Evolutionary conservation across 108 stramenopile species (phyloP).

Genomic region (Phaeodactylum tricornutum): DNA sequence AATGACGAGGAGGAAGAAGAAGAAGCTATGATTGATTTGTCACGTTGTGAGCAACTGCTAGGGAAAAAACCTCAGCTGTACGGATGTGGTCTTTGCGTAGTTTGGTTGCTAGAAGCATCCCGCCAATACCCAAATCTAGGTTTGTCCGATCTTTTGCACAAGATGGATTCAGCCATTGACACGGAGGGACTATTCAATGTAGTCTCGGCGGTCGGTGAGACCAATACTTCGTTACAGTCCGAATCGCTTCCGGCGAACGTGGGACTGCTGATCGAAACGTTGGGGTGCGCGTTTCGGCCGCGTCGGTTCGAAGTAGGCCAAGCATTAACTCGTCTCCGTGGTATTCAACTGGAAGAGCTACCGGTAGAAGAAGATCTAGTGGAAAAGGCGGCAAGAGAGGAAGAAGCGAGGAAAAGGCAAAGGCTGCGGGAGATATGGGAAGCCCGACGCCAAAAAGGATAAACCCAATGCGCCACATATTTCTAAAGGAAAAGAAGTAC

Average conservation of each 20-base stretch:
- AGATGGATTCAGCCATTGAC: conserved; percentile 44
- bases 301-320: conserved; percentile 71
- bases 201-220: conserved; percentile 9
- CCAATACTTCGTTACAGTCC: no score
- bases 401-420: conserved; percentile 44
- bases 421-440: conserved; percentile 67
- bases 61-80: conserved; percentile 64
- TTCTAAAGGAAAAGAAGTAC: background rate
- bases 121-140: conserved; percentile 33
- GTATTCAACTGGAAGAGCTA: conserved; percentile 54
- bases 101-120: conserved; percentile 54
- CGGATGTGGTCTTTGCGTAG: conserved; percentile 63
- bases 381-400: conserved; percentile 32
- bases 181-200: conserved; percentile 29
- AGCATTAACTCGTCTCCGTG: conserved; percentile 69
- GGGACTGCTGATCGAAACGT: conserved; percentile 32
- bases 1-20: conserved; percentile 49
- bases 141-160: conserved; percentile 34
- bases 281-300: conserved; percentile 58
- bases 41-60: conserved; percentile 67
- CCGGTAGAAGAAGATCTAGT: conserved; percentile 29
- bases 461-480: conserved; percentile 5
- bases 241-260: background rate
- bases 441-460: conserved; percentile 5
- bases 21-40: conserved; percentile 67